Evolutionary conservation across 2,329 filamentous ascomycete species (phyloP).

Genomic region (Penicillium brevicompactum): DNA sequence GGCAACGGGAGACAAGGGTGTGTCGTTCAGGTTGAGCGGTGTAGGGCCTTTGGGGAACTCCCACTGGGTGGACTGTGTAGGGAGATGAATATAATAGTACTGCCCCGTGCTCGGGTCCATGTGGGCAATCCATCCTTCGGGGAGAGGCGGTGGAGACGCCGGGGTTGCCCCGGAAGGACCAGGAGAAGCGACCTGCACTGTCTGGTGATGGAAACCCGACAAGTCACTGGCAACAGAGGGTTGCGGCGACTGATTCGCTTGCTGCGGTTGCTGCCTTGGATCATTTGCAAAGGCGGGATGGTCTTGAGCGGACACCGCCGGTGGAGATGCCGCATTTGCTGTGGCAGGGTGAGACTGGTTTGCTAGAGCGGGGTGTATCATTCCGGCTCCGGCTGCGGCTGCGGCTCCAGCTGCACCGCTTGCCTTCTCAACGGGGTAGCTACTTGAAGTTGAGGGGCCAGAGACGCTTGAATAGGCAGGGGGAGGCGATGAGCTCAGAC

Average conservation of each 20-base stretch:
- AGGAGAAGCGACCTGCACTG: slow-evolving; percentile 34
- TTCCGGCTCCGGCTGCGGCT: slow-evolving; percentile 14
- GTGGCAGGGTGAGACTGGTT: slow-evolving; percentile 23
- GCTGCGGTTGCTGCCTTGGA: slow-evolving; percentile 51
- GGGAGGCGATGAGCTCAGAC: slow-evolving; percentile 79
- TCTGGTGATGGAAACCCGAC: slow-evolving; percentile 25
- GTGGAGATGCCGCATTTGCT: slow-evolving; percentile 24
- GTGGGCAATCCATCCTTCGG: slow-evolving; percentile 98
- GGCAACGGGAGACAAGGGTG: slow-evolving; percentile 79
- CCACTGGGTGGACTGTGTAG: slow-evolving; percentile 96
- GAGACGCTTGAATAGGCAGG: slow-evolving; percentile 89
- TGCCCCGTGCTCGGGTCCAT: slow-evolving; percentile 93
- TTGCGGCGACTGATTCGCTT: slow-evolving; percentile 42
- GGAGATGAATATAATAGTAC: slow-evolving; percentile 98
- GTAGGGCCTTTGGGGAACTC: slow-evolving; percentile 97
- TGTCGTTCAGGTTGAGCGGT: slow-evolving; percentile 78
- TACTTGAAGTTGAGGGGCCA: slow-evolving; percentile 50
- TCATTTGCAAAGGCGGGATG: slow-evolving; percentile 95
- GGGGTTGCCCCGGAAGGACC: slow-evolving; percentile 58
- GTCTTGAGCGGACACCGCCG: slow-evolving; percentile 49
- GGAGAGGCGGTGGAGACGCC: slow-evolving; percentile 85
- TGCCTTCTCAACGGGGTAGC: slow-evolving; percentile 79
- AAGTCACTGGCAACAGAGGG: slow-evolving; percentile 35
- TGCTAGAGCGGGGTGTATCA: slow-evolving; percentile 29
- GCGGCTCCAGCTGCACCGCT: slow-evolving; percentile 42